Evolutionary conservation across 495 filamentous ascomycete species (phyloP), one percentile per base, ranked within the genome.

Genomic region (Lepraria neglecta): DNA sequence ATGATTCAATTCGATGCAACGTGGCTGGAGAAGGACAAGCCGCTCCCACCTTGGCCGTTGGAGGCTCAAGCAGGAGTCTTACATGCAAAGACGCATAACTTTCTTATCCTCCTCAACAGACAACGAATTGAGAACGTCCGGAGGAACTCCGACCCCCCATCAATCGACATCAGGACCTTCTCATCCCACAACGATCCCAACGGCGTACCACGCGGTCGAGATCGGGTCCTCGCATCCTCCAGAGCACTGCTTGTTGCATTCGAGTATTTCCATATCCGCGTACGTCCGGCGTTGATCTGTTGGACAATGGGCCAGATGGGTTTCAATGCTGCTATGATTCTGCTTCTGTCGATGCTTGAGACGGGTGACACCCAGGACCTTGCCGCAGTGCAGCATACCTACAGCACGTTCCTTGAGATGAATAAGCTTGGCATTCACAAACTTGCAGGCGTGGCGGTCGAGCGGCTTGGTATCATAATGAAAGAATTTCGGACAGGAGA

Each of bases 271-370:
- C 67, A 72, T 30, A 66, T 67, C 48, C 70, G 74, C 33, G 62
- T 75, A 21, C 75, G 70, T 14, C 71, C 73, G 28, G 74, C 74
- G 3, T 66, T 79, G 35, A 70, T 78, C 46, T 79, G 73, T 63
- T 79, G 76, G 76, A 74, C 71, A 6, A 73, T 77, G 61, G 73
- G 73, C 31, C 76, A 79, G 56, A 74, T 76, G 67, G 74, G 76
- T 12, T 79, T 79, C 68, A 79, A 79, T 62, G 74, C 76, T 35
- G 72, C 70, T 52, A 78, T 78, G 75, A 75, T 79, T 24, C 58
- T 79, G 12, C 60, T 75, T 12, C 66, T 77, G 28, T 74, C 76
- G 56, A 69, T 74, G 47, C 67, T 77, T 54, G 76, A 78, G 64
- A 74, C 74, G 0, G 69, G 71, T n/a, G 66, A 70, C 19, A 59